Evolutionary conservation across 192 early-diverging fungal species (phyloP), one percentile per base, ranked within the genome.

Genomic region (Chytriomyces sp.): DNA sequence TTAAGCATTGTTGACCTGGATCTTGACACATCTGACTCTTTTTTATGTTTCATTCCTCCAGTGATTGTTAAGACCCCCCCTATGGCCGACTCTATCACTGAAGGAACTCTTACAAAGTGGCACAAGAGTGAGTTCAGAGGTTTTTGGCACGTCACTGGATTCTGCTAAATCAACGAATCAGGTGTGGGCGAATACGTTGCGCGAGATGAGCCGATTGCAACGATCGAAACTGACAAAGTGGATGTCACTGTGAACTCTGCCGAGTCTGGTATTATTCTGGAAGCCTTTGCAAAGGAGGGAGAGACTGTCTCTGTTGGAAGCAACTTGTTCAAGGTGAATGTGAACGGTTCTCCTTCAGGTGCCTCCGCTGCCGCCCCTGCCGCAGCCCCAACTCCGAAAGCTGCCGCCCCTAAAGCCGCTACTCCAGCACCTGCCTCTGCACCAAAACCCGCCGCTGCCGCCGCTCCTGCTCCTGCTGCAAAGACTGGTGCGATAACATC

Each of bases 151-250:
- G 9, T 68, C 48, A 50, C 28, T 75, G 4, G 64, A 44, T 68
- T 43, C 49, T 4, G 35, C 35, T 35, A 35, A 13, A 45, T 44
- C 61, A 45, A 50, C 11, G 6, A 50, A 16, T 23, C 84, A 95
- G 93, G 96, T 88, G 91, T 96, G 46, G 98, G 98, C 79, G 96
- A 99, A 68, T 97, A 90, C 84, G 92, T 99, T 76, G 88, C 89
- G 70, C 88, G 94, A 72, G 98, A 99, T 77, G 98, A 99, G 78
- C 93, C 94, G 78, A 89, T 98, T 28, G 96, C 96, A 23, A 96
- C 96, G 45, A 98, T 99, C 65, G 98, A 99, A 82, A 99, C 98
- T 48, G 98, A 99, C 89, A 99, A 99, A 89, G 91, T 99, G 69
- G 98, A 98, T 83, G 93, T 98, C 24, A 90, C 95, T 26, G 93